These are phyloP conservation scores for Bruguiera hainesii DNA, from an alignment of 441 rosid genomes.

Conservation along the genomic window DNA sequence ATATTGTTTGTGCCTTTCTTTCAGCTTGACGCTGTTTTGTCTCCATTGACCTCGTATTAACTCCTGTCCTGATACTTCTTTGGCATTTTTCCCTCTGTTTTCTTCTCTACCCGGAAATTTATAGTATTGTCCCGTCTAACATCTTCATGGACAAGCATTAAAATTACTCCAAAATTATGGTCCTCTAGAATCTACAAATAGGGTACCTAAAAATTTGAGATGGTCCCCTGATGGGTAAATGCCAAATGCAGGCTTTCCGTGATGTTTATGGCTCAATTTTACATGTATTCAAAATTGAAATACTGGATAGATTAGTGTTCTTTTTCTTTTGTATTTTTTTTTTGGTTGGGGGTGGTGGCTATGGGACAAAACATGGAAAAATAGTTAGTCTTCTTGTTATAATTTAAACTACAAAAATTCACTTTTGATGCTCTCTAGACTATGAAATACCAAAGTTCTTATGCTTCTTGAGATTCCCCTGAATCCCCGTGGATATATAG, in stretches of 20 bases:
- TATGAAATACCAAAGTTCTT: background rate
- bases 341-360: too few relatives aligned
- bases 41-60: background rate
- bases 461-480: too few relatives aligned
- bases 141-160: background rate
- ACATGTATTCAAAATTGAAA: conserved; percentile 20
- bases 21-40: conserved; percentile 3
- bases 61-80: conserved; percentile 7
- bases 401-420: background rate
- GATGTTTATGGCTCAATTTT: conserved; percentile 2
- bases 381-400: background rate
- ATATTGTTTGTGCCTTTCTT: background rate
- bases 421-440: background rate
- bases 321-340: too few relatives aligned
- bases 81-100: conserved; percentile 10
- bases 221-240: conserved; percentile 16
- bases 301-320: background rate
- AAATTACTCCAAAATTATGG: conserved; percentile 1
- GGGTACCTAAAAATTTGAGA: conserved; percentile 5
- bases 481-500: too few relatives aligned
- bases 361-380: too few relatives aligned
- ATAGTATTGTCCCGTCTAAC: background rate
- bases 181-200: conserved; percentile 3
- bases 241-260: conserved; percentile 10
- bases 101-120: conserved; percentile 2